phyloP scores from a whole-genome alignment of 371 early-diverging fungal genomes.

The Mortierella sp. region DNA sequence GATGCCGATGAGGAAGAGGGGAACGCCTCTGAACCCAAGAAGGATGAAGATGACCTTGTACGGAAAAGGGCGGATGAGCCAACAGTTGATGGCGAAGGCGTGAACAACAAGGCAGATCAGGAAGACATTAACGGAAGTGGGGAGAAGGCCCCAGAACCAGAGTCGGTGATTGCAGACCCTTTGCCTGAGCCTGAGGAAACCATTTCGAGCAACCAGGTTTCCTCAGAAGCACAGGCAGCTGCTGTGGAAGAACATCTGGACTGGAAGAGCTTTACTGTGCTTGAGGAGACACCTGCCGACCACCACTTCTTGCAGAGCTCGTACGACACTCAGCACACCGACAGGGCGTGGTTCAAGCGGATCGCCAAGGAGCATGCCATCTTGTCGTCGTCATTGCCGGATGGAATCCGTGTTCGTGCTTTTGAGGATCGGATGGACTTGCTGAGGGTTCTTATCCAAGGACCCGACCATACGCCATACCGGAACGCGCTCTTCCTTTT shows the following conservation, averaged over 20 bases:
- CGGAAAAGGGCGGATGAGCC: not conserved
- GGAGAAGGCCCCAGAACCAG: not conserved
- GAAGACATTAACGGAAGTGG: not conserved
- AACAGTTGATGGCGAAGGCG: not conserved
- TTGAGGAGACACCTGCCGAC: conserved; percentile 49
- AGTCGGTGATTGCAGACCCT: conserved; percentile 28
- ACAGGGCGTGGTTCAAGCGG: conserved; percentile 43
- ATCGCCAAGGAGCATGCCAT: conserved; percentile 53
- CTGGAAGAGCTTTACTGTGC: conserved; percentile 44
- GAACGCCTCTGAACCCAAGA: conserved; percentile 1
- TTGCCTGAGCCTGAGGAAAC: conserved; percentile 28
- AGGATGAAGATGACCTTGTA: not conserved
- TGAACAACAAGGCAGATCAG: not conserved
- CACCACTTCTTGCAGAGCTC: conserved; percentile 36
- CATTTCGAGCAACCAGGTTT: not conserved
- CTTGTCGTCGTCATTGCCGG: conserved; percentile 49
- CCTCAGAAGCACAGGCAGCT: not conserved
- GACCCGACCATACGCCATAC: conserved; percentile 64
- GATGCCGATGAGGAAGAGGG: conserved; percentile 22
- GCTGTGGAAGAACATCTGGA: conserved; percentile 30
- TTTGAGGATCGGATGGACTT: conserved; percentile 66
- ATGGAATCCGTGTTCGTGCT: conserved; percentile 64
- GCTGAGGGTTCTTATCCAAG: conserved; percentile 62
- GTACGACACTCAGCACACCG: conserved; percentile 12
- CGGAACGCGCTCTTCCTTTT: conserved; percentile 62